Base-by-base conservation (phyloP, 352 stramenopile species). In the Pythium volutum region DNA sequence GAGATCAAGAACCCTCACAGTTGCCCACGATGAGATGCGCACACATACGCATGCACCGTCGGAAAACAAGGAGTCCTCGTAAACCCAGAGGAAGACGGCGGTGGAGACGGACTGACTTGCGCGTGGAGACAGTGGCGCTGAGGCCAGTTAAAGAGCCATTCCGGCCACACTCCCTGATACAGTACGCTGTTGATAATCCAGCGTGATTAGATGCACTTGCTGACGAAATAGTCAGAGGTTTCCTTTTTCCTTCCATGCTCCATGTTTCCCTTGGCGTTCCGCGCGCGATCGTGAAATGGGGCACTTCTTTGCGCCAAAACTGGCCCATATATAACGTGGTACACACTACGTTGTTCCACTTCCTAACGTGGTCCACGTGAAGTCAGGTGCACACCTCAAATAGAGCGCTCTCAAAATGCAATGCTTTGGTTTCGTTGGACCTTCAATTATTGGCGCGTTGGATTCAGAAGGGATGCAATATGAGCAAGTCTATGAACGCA, bases 401-500 rank as follows among this genome's bases (percentile, higher is more conserved):
- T 45, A 55, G 29, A 55, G 48, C 46, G 25, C 46, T 8, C 11
- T 50, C 14, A 12, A n/a, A 15, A n/a, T n/a, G 8, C 36, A 42
- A 42, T 23, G 1, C 41, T 10, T 46, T 23, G 41, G 16, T 8
- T 20, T 15, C 16, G 11, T 43, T 2, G 36, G 36, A 43, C 16
- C 31, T 10, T 43, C 36, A 10, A 43, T 43, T 4, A 20, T n/a
- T n/a, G n/a, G n/a, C n/a, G n/a, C n/a, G n/a, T n/a, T n/a, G n/a
- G n/a, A n/a, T n/a, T n/a, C n/a, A n/a, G n/a, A 15, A 43, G 45
- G 5, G 38, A 50, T 58, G 52, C 4, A n/a, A 25, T 16, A 11
- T 4, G 62, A 69, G 48, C 22, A 29, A 2, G 55, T 64, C 5
- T 69, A 64, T 33, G 54, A 47, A 42, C 55, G 55, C 20, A 70